phyloP scores from a whole-genome alignment of 345 rosid genomes.

The Alliaria petiolata region DNA sequence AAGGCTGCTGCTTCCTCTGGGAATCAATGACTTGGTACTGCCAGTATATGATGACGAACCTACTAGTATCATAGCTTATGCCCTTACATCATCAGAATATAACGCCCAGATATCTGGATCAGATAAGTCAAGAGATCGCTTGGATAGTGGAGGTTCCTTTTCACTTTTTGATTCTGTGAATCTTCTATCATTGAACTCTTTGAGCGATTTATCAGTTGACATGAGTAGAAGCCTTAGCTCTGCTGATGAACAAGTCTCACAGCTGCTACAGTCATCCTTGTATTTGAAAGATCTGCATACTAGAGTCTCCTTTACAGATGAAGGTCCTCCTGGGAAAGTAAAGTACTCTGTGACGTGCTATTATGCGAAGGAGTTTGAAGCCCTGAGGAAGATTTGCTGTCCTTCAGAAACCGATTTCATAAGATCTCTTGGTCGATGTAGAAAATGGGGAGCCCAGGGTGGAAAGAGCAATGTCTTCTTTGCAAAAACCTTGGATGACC shows the following conservation, averaged over 20 bases:
- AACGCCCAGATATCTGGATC: conserved; percentile 55
- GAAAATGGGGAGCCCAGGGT: conserved; percentile 99
- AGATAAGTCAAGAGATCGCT: conserved; percentile 54
- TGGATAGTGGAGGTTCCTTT: conserved; percentile 42
- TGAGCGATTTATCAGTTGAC: conserved; percentile 49
- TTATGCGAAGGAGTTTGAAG: conserved; percentile 80
- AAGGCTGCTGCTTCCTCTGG: conserved; percentile 67
- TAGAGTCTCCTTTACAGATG: conserved; percentile 69
- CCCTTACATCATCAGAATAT: conserved; percentile 69
- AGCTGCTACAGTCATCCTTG: conserved; percentile 52
- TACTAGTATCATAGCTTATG: conserved; percentile 84
- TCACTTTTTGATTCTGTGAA: conserved; percentile 55
- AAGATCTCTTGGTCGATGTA: conserved; percentile 92
- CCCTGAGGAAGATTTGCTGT: conserved; percentile 80
- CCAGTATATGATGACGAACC: conserved; percentile 96
- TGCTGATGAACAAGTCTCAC: conserved; percentile 56
- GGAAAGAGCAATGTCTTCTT: conserved; percentile 99
- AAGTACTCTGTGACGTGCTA: conserved; percentile 85
- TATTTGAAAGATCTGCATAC: conserved; percentile 67
- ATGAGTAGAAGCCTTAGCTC: conserved; percentile 46
- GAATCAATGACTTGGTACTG: conserved; percentile 60
- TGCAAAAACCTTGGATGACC: conserved; percentile 93
- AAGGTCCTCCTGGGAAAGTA: conserved; percentile 68
- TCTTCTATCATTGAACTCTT: conserved; percentile 47
- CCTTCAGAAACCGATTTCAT: conserved; percentile 81